phyloP scores from a whole-genome alignment of 2,329 filamentous ascomycete genomes.

The Aspergillus vadensis region DNA sequence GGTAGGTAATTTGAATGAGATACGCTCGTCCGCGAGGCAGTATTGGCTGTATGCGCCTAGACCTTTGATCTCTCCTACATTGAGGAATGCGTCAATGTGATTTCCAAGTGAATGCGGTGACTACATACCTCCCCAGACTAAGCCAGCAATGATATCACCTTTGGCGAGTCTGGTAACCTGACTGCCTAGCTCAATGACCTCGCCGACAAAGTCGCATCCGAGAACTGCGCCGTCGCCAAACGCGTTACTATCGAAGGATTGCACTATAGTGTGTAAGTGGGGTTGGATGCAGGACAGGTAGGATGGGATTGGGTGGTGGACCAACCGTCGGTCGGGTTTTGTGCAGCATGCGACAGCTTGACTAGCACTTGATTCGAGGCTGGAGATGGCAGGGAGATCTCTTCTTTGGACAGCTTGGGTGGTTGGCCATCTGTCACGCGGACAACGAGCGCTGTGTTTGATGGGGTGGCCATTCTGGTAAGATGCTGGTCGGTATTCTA shows the following conservation, averaged over 20 bases:
- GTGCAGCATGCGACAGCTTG: conserved; percentile 27
- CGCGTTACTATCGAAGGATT: conserved; percentile 38
- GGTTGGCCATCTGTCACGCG: conserved; percentile 10
- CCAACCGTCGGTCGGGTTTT: conserved; percentile 28
- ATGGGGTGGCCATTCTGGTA: no score
- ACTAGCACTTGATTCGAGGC: conserved; percentile 24
- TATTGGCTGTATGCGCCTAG: conserved; percentile 47
- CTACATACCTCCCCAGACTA: conserved; percentile 35
- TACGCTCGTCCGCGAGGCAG: conserved; percentile 42
- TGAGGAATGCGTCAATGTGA: no score
- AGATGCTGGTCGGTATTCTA: no score
- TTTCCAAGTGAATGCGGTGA: no score
- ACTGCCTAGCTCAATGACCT: conserved; percentile 35
- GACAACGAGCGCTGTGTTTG: conserved; percentile 19
- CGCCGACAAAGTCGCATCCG: conserved; percentile 38
- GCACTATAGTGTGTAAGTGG: conserved; percentile 20
- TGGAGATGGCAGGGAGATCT: conserved; percentile 14
- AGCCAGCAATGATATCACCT: conserved; percentile 38
- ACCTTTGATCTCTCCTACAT: conserved; percentile 19
- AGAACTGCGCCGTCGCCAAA: conserved; percentile 38
- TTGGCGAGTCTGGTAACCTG: conserved; percentile 30
- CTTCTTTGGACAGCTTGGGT: conserved; percentile 14
- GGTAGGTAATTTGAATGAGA: conserved; percentile 44
- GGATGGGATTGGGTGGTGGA: not conserved
- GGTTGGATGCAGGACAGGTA: not conserved